These are phyloP conservation scores for Exophiala sideris DNA, from an alignment of 2,329 filamentous ascomycete genomes.

Conservation along the genomic window DNA sequence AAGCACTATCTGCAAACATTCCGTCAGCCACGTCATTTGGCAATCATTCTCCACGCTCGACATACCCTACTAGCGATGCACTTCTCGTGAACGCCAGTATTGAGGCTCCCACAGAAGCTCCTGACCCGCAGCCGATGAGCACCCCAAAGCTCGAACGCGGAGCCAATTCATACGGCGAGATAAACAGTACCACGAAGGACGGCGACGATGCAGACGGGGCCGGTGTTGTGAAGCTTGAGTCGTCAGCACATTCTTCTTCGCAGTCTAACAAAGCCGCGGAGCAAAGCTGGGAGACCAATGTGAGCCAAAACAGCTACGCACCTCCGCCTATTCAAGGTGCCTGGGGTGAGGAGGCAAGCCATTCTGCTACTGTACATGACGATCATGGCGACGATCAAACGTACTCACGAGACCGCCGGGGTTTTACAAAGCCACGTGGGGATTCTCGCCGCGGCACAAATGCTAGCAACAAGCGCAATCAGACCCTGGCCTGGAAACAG, in stretches of 20 bases:
- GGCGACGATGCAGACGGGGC: constrained; percentile 1
- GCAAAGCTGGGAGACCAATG: constrained; percentile 16
- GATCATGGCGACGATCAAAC: neutral
- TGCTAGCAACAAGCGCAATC: neutral
- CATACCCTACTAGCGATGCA: neutral
- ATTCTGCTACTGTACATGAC: neutral
- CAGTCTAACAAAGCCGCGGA: constrained; percentile 17
- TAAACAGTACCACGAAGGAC: constrained; percentile 6
- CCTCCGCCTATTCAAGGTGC: constrained; percentile 10
- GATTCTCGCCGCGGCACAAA: neutral
- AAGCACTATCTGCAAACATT: neutral
- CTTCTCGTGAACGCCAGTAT: neutral
- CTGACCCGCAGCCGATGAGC: neutral
- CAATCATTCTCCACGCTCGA: neutral
- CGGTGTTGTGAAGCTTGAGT: constrained; percentile 17
- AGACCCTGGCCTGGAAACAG: neutral
- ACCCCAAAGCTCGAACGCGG: neutral
- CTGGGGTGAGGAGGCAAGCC: constrained; percentile 12
- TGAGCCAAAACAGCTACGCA: constrained; percentile 10
- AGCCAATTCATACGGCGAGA: neutral
- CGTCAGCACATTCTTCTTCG: constrained; percentile 15
- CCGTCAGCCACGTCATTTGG: neutral
- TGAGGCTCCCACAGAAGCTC: neutral
- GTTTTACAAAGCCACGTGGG: neutral
- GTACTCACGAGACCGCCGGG: neutral